Evolutionary conservation across 2,329 filamentous ascomycete species (phyloP).

Genomic region (Colletotrichum sp.): DNA sequence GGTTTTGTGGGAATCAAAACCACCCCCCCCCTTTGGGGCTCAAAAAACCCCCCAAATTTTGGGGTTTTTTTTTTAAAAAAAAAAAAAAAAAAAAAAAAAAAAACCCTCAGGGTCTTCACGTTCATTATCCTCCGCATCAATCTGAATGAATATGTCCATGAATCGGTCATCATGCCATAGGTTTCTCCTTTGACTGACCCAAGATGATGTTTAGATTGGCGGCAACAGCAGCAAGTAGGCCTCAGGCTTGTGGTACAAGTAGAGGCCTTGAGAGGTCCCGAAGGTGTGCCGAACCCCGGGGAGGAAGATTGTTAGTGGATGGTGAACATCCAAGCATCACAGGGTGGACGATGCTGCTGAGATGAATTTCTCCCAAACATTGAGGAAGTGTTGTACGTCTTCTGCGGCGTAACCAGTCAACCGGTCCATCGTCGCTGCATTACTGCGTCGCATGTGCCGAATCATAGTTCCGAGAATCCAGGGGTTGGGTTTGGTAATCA

Average conservation of each 20-base stretch:
- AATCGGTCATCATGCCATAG: slow-evolving; percentile 55
- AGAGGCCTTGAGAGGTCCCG: background rate
- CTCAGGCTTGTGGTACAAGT: background rate
- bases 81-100: background rate
- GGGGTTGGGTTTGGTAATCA: background rate
- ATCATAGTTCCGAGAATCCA: background rate
- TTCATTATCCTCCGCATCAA: slow-evolving; percentile 70
- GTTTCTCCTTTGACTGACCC: slow-evolving; percentile 50
- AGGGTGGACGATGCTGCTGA: background rate
- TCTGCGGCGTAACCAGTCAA: background rate
- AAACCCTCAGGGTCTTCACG: background rate
- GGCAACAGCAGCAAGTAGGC: background rate
- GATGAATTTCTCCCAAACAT: background rate
- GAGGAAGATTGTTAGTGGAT: background rate
- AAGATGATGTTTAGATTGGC: slow-evolving; percentile 37
- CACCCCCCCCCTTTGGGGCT: no score
- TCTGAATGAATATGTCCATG: slow-evolving; percentile 61
- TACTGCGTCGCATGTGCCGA: background rate
- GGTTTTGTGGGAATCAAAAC: no score
- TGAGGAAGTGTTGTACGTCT: background rate
- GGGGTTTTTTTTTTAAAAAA: background rate
- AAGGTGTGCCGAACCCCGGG: background rate
- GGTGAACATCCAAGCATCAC: background rate
- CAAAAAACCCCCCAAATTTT: no score
- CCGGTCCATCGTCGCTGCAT: background rate